Evolutionary conservation across 2,329 filamentous ascomycete genomes (phyloP), one percentile per base, ranked within the genome.

Genomic region (Penicillium sp.): DNA sequence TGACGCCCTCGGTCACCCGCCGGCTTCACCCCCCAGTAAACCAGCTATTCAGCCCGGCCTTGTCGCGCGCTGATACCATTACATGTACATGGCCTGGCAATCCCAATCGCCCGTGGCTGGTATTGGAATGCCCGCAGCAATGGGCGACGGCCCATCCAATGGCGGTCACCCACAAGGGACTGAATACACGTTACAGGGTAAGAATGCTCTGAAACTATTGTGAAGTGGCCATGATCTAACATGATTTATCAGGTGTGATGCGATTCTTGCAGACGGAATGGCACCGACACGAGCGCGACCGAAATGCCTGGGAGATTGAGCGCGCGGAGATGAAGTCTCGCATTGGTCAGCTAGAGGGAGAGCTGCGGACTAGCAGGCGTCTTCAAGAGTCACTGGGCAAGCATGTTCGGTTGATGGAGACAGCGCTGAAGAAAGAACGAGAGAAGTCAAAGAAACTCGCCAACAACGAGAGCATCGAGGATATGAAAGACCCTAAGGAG

Each of bases 301-400:
- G 95, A 68, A 99, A 99, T 78, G 89, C 92, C 37, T 99, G 95
- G 95, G 95, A 99, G 77, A 99, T 99, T 73, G 95, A 99, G 78
- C 89, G 92, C 72, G 95, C 96, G 69, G 95, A 99, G 79, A 98
- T 99, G 95, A 96, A 96, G 81, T 92, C 91, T 65, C 88, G 96
- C 71, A 97, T 99, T 78, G 93, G 93, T 51, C 90, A 90, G 69
- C 85, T 98, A 63, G 95, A 99, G 77, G 95, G 95, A 54, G 91
- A 96, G 65, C 86, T 89, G 31, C 84, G 93, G 63, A 91, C 93
- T 65, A 89, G 90, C 50, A 95, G 96, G 76, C 89, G 90, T 60
- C 86, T 93, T 56, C 93, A 96, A 68, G 92, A 93, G 76, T 91
- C 92, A 33, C 79, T 97, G 54, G 92, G 91, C 73, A 92, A 92